phyloP scores from a whole-genome alignment of 164 flowering plant species.

The Umbellularia californica region DNA sequence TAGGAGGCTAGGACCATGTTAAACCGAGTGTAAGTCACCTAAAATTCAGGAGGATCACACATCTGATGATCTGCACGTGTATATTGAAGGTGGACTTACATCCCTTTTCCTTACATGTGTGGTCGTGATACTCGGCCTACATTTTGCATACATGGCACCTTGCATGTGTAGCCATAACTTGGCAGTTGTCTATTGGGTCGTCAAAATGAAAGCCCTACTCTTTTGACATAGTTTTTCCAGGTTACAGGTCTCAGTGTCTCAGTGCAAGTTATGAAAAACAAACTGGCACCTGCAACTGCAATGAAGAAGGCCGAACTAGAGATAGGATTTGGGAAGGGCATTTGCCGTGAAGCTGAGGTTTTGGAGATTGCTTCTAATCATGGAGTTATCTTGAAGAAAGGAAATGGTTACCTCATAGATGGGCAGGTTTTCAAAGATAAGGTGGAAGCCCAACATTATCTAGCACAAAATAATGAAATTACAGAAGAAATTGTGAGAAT shows the following conservation, averaged over 20 bases:
- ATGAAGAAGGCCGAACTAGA: conserved; percentile 60
- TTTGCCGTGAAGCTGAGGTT: conserved; percentile 54
- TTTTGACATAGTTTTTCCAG: conserved; percentile 25
- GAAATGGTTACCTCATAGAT: conserved; percentile 42
- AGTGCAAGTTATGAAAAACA: conserved; percentile 77
- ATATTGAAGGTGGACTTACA: background rate
- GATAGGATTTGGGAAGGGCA: conserved; percentile 64
- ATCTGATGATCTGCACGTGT: background rate
- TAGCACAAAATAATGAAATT: conserved; percentile 43
- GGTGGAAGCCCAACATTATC: conserved; percentile 49
- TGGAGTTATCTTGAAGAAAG: conserved; percentile 50
- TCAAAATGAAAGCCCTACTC: background rate
- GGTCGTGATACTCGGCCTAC: background rate
- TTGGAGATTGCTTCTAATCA: conserved; percentile 71
- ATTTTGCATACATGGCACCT: background rate
- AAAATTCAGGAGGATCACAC: background rate
- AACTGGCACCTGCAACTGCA: conserved; percentile 62
- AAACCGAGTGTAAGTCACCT: too few relatives aligned
- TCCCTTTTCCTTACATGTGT: too few relatives aligned
- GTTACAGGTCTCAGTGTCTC: conserved; percentile 54
- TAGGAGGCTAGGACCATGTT: too few relatives aligned
- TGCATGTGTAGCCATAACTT: background rate
- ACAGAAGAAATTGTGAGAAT: conserved; percentile 29
- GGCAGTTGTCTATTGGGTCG: background rate
- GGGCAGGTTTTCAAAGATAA: conserved; percentile 39